Evolutionary conservation across 1,284 basidiomycete species (phyloP), one percentile per base, ranked within the genome.

Genomic region (Erythrobasidium hasegawianum): DNA sequence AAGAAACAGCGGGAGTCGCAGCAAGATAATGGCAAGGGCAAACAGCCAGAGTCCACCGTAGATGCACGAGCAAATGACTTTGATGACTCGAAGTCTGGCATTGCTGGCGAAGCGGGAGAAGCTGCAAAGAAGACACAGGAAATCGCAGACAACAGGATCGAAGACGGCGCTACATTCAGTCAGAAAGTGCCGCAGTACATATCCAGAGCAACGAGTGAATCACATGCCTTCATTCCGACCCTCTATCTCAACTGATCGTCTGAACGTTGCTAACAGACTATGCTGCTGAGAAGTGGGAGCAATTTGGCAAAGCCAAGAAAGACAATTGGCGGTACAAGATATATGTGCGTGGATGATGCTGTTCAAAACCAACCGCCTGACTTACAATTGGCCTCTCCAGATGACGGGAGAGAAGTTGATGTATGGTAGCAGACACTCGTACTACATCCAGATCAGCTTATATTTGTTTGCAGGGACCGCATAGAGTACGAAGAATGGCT

Each of bases 401-500:
- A 60, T 58, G 26, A 67, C 59, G 8, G 73, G 73, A n/a, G 72
- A 72, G 24, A 26, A 10, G 14, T 26, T 56, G 27, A 45, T 33
- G n/a, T 47, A 24, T 18, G 43, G 7, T 18, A 4, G n/a, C 22
- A 24, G 16, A 47, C 8, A 5, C 14, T 16, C 22, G 16, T 14
- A n/a, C 7, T 47, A 24, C 22, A 24, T 47, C 47, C 10, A 14
- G 16, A 43, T 45, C 0, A 38, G 18, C 10, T 33, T 16, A 22
- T 13, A 10, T 54, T 22, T 33, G n/a, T 18, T 22, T 20, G 22
- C 41, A 65, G 62, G 62, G 72, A 74, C 64, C 64, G 68, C 29
- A 73, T 74, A 50, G 73, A 74, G 58, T 73, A 64, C 20, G 73
- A 73, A 52, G 73, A 74, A 47, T 74, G 73, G 73, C 72, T 72